Conservation (phyloP, 495 filamentous ascomycete genomes). For the Thermochaetoides thermophila region DNA sequence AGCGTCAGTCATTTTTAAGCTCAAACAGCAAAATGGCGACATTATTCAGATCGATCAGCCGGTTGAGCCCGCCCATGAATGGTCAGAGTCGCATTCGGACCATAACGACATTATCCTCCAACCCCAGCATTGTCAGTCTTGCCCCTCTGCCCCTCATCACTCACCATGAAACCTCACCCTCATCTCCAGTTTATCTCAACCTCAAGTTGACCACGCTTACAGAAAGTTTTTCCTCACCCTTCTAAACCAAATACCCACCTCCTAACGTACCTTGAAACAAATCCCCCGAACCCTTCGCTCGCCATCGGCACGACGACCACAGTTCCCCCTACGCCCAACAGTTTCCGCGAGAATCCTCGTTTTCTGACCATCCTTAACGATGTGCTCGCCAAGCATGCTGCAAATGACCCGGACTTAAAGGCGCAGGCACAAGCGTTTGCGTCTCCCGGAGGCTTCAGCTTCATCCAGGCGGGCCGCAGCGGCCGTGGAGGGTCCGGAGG, state of each 20-base stretch:
- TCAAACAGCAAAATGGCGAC: constrained; percentile 1
- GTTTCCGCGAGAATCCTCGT: constrained; percentile 58
- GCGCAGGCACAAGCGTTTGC: constrained; percentile 68
- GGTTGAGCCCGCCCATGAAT: constrained; percentile 1
- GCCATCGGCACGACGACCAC: constrained; percentile 61
- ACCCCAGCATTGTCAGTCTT: constrained; percentile 34
- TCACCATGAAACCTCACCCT: constrained; percentile 1
- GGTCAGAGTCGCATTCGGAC: constrained; percentile 5
- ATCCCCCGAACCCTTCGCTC: constrained; percentile 50
- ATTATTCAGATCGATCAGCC: constrained; percentile 13
- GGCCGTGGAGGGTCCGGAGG: constrained; percentile 30
- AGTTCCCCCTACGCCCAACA: constrained; percentile 61
- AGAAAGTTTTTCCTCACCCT: constrained; percentile 60
- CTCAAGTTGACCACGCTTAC: background rate
- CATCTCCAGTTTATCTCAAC: constrained; percentile 8
- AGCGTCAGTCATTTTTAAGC: background rate
- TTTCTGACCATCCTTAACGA: constrained; percentile 66
- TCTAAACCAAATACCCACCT: constrained; percentile 32
- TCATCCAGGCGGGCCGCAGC: constrained; percentile 19
- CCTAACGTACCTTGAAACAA: constrained; percentile 60
- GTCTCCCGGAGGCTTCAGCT: constrained; percentile 54
- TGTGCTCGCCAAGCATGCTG: constrained; percentile 54
- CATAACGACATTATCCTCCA: constrained; percentile 26
- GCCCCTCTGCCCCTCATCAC: background rate
- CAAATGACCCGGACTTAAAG: constrained; percentile 54